phyloP scores from a whole-genome alignment of 2,329 filamentous ascomycete species.

The Magnaporthales sp. region DNA sequence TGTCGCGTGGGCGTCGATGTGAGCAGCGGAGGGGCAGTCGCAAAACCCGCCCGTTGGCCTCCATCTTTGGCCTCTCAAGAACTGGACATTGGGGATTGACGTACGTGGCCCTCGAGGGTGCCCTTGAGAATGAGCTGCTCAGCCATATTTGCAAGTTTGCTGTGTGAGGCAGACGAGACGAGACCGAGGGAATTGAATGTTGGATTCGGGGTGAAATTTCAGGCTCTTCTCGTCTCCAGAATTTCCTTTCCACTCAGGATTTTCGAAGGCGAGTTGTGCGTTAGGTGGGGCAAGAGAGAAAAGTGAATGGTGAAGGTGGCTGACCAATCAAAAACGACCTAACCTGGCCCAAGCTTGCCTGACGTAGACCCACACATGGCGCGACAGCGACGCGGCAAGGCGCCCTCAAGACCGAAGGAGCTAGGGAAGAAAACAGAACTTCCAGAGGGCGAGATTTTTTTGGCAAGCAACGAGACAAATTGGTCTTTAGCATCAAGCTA shows the following conservation, averaged over 20 bases:
- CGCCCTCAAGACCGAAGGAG: too few species aligned
- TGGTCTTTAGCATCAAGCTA: not conserved
- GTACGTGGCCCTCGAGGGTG: slow-evolving; percentile 92
- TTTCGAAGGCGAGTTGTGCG: slow-evolving; percentile 1
- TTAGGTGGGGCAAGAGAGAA: slow-evolving; percentile 1
- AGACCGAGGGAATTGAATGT: slow-evolving; percentile 1
- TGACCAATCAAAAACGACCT: not conserved
- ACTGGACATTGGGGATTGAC: slow-evolving; percentile 26
- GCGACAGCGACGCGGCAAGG: not conserved
- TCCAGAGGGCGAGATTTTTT: too few species aligned
- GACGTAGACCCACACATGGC: not conserved
- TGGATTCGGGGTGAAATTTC: slow-evolving; percentile 1
- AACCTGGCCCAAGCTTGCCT: not conserved
- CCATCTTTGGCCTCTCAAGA: slow-evolving; percentile 2
- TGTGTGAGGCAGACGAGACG: slow-evolving; percentile 20
- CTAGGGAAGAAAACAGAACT: too few species aligned
- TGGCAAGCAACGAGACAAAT: not conserved
- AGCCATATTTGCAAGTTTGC: slow-evolving; percentile 53
- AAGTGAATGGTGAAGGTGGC: not conserved
- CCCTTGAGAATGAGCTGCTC: slow-evolving; percentile 94
- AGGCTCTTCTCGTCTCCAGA: slow-evolving; percentile 1
- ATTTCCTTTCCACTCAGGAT: not conserved
- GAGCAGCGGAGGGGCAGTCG: not conserved
- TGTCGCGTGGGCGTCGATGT: not conserved
- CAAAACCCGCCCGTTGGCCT: not conserved